Evolutionary conservation across 352 stramenopile species (phyloP), one percentile per base, ranked within the genome.

Genomic region (Pythium coloratum): DNA sequence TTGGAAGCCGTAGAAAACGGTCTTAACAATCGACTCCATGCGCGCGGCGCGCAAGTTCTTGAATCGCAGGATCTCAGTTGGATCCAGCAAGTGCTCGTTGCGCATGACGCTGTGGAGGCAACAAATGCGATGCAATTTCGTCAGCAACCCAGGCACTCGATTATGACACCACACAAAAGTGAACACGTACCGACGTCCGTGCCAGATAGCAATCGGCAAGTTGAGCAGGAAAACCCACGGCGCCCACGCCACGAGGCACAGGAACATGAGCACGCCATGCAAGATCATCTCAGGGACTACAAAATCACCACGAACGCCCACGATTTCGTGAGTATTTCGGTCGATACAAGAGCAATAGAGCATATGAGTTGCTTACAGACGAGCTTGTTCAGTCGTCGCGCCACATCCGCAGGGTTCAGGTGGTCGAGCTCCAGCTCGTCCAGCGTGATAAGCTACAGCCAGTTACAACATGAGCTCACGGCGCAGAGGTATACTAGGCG

Each of bases 361-460:
- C 36, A 44, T 38, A 38, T 10, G 6, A 44, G 36, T 6, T 34
- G 69, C 68, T 26, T 34, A 74, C 68, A 30, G n/a, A 94, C 87
- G 55, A 95, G 82, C 62, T 86, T 91, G 71, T 95, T 95, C 30
- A 95, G 83, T 50, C 85, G 83, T 58, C 90, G 88, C 68, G 85
- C 71, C 49, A 95, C 87, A 73, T 95, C 87, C 20, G 87, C 87
- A 16, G 87, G 87, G 72, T 95, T 95, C 42, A 95, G 69, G 71
- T 95, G 87, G 66, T 95, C 87, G 55, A 95, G 73, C 70, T 95
- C 87, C 53, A 95, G 71, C 65, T 95, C 87, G 64, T 95, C 87
- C 55, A 95, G 69, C 10, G 84, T 95, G 69, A 95, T 90, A 18
- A 95, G 73, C 86, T 95, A 49, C 20, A 46, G 5, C 58, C 30